Evolutionary conservation across 1,284 basidiomycete species (phyloP), one percentile per base, ranked within the genome.

Genomic region (Athelia sp.): DNA sequence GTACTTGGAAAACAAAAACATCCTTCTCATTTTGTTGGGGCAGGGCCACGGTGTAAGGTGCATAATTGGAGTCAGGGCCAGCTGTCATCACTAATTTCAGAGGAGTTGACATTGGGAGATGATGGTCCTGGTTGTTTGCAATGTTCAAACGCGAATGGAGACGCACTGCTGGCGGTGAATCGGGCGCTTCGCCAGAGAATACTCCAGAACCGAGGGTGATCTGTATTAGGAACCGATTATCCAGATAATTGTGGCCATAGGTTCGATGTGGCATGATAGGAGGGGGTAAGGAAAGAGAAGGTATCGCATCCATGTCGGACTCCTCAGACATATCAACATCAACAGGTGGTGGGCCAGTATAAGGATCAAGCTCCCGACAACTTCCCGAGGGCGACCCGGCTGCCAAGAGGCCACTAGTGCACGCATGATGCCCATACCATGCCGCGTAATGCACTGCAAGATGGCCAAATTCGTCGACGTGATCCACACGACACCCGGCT

Each of bases 181-280:
- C 26, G 38, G 59, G 67, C 53, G 36, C 59, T 56, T 19, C 51
- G 53, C 36, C 58, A 45, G 52, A 50, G n/a, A 40, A 40, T 17
- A 40, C n/a, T 4, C 36, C 36, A 13, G 23, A 58, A n/a, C 92
- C 91, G 36, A 97, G 82, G 1, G 87, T 84, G 43, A 99, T 78
- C 59, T 97, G 91, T 6, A 99, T 84, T 21, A 99, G 77, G 58
- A 85, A 84, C 48, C 87, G 86, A 63, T 87, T 89, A 66, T 98
- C 94, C 36, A 98, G 76, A 70, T 92, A 93, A 60, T 90, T 93
- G 68, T 94, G 91, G 2, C 91, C 91, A 62, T 93, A 94, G 24
- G 92, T 86, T 47, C 90, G 82, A 65, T 93, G 91, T 6, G 97
- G 95, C 77, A 99, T 98, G 70, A 98, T 98, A 1, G 97, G 97